phyloP scores from a whole-genome alignment of 2,329 filamentous ascomycete species.

The Aspergillus sojae region DNA sequence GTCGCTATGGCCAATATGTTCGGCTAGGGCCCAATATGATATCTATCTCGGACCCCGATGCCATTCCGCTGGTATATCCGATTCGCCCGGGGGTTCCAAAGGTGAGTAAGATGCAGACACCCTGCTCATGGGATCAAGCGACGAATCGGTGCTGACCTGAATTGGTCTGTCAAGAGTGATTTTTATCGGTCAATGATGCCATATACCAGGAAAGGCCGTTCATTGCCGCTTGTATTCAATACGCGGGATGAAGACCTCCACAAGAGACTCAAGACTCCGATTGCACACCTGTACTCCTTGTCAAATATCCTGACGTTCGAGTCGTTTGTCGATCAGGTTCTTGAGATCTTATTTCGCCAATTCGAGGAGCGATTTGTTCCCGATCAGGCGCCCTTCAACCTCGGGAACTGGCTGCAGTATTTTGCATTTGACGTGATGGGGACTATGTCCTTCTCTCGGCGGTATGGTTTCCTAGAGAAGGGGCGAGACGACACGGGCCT shows the following conservation, averaged over 20 bases:
- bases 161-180: neutral
- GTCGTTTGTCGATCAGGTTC: constrained; percentile 15
- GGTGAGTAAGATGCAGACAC: neutral
- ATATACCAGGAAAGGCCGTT: constrained; percentile 6
- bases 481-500: constrained; percentile 77
- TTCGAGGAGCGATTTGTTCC: constrained; percentile 23
- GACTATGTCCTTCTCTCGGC: constrained; percentile 74
- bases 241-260: constrained; percentile 35
- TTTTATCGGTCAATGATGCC: constrained; percentile 28
- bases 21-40: constrained; percentile 32
- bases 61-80: constrained; percentile 8
- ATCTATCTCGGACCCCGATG: constrained; percentile 18
- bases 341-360: constrained; percentile 25
- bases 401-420: constrained; percentile 67
- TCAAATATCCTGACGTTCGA: constrained; percentile 14
- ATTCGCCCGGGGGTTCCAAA: constrained; percentile 26
- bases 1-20: constrained; percentile 26
- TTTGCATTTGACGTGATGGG: constrained; percentile 83
- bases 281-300: constrained; percentile 21
- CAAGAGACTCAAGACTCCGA: constrained; percentile 19
- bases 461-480: constrained; percentile 73
- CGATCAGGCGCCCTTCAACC: constrained; percentile 7
- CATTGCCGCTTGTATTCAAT: constrained; percentile 32
- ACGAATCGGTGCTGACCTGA: neutral
- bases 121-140: neutral